A percentile compares a stretch with the other conserved stretches of the same genome.
phyloP scores from a whole-genome alignment of 306 rosid species.

The Corylus avellana region DNA sequence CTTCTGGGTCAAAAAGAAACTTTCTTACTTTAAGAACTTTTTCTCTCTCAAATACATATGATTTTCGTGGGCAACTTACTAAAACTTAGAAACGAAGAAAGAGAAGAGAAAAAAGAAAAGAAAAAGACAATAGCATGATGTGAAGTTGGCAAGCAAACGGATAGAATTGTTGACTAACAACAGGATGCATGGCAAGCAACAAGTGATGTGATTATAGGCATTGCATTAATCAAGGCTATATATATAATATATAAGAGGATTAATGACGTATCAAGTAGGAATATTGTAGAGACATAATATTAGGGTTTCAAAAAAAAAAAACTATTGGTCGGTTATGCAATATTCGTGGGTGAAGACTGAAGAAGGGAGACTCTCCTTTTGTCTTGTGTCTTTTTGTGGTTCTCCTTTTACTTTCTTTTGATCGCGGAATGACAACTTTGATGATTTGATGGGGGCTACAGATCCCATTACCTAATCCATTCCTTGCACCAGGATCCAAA shows the following conservation, averaged over 20 bases:
- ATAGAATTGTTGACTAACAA: constrained; percentile 5
- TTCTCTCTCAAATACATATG: constrained; percentile 16
- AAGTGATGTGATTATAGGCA: too few relatives aligned
- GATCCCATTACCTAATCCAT: constrained; percentile 36
- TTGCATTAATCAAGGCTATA: too few relatives aligned
- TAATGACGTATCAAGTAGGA: too few relatives aligned
- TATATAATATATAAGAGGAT: too few relatives aligned
- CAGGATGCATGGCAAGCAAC: not conserved
- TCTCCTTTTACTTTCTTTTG: not conserved
- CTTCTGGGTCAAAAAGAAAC: constrained; percentile 50
- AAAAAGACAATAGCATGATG: not conserved
- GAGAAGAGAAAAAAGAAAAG: not conserved
- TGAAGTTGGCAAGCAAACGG: constrained; percentile 11
- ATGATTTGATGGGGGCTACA: constrained; percentile 66
- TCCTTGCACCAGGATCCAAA: constrained; percentile 46
- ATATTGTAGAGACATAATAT: not conserved
- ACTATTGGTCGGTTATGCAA: not conserved
- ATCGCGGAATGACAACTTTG: constrained; percentile 19
- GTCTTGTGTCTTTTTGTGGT: not conserved
- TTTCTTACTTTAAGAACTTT: constrained; percentile 19
- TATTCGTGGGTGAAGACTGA: constrained; percentile 4
- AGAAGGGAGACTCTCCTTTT: not conserved
- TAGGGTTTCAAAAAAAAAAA: not conserved
- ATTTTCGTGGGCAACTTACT: constrained; percentile 32
- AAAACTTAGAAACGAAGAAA: constrained; percentile 42